Conservation (phyloP, 78 protist genomes). For the Dictyostelium firmibasis region DNA sequence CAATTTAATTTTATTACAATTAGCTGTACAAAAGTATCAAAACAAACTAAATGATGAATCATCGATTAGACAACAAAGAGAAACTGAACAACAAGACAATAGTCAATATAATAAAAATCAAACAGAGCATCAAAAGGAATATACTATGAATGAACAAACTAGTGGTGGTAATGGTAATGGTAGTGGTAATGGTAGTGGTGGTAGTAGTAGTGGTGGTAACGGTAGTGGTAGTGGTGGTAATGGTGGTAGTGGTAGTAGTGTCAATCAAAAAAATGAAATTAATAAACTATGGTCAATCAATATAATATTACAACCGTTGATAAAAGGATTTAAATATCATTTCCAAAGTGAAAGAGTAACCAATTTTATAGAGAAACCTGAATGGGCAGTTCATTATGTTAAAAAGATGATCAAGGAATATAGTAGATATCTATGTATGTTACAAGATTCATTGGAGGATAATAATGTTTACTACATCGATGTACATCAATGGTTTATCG, state of each 20-base stretch:
- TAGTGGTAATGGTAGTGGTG: too few relatives aligned
- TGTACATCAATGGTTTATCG: slow-evolving; percentile 51
- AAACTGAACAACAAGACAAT: too few relatives aligned
- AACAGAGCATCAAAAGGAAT: too few relatives aligned
- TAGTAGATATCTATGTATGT: not conserved
- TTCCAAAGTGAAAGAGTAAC: slow-evolving; percentile 63
- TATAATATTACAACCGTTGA: slow-evolving; percentile 19
- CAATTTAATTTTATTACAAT: slow-evolving; percentile 25
- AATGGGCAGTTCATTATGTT: slow-evolving; percentile 70
- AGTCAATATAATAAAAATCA: too few relatives aligned
- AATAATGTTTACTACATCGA: slow-evolving; percentile 6
- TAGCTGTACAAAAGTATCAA: slow-evolving; percentile 32
- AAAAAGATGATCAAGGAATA: slow-evolving; percentile 37
- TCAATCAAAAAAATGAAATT: not conserved
- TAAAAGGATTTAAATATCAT: slow-evolving; percentile 66
- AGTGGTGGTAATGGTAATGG: too few relatives aligned
- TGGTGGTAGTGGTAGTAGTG: not conserved
- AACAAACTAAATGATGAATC: not conserved
- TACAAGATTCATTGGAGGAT: not conserved
- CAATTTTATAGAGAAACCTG: slow-evolving; percentile 53
- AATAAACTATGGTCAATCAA: slow-evolving; percentile 50
- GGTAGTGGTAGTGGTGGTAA: too few relatives aligned
- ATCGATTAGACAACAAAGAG: not conserved
- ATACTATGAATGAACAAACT: too few relatives aligned
- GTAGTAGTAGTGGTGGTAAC: too few relatives aligned